A percentile compares a stretch with the other conserved stretches of the same genome.
These are phyloP conservation scores for Hypoxylon sp. DNA, from an alignment of 2,329 filamentous ascomycete genomes.

Conservation along the genomic window DNA sequence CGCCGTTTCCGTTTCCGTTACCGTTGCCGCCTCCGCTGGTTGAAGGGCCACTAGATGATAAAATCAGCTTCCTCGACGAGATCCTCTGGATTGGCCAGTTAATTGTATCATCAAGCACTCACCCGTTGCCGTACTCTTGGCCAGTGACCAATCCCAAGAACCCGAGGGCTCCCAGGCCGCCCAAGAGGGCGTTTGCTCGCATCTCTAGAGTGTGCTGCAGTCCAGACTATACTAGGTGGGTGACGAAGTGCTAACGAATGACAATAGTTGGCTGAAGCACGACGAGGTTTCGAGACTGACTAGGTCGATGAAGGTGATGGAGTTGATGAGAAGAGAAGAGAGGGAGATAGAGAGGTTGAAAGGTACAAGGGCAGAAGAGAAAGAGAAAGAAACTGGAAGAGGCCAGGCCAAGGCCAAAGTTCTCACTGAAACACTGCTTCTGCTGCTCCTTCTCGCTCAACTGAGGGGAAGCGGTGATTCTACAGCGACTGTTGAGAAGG, in stretches of 20 bases:
- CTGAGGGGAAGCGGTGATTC: background rate
- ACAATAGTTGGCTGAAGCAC: conserved; percentile 22
- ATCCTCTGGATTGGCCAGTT: background rate
- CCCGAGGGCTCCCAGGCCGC: conserved; percentile 38
- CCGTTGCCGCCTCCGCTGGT: conserved; percentile 30
- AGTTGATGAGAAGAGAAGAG: conserved; percentile 3
- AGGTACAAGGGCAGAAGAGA: background rate
- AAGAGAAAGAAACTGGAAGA: background rate
- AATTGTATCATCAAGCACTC: conserved; percentile 35
- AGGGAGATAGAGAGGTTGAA: conserved; percentile 7
- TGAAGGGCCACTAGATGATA: conserved; percentile 11
- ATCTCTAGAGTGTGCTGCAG: conserved; percentile 31
- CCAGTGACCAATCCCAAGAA: conserved; percentile 39
- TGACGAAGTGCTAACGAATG: conserved; percentile 34
- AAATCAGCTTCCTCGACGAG: conserved; percentile 11
- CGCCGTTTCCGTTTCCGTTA: conserved; percentile 16
- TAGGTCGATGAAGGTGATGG: background rate
- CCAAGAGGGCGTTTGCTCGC: conserved; percentile 41
- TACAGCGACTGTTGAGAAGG: conserved; percentile 3
- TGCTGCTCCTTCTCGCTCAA: conserved; percentile 22
- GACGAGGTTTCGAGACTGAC: conserved; percentile 13
- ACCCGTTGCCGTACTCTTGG: conserved; percentile 41
- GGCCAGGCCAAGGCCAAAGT: background rate
- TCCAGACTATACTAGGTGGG: conserved; percentile 21
- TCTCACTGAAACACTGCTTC: conserved; percentile 29